Conservation (phyloP, 139 green algal genomes). For the Chlamydomonas eustigma region DNA sequence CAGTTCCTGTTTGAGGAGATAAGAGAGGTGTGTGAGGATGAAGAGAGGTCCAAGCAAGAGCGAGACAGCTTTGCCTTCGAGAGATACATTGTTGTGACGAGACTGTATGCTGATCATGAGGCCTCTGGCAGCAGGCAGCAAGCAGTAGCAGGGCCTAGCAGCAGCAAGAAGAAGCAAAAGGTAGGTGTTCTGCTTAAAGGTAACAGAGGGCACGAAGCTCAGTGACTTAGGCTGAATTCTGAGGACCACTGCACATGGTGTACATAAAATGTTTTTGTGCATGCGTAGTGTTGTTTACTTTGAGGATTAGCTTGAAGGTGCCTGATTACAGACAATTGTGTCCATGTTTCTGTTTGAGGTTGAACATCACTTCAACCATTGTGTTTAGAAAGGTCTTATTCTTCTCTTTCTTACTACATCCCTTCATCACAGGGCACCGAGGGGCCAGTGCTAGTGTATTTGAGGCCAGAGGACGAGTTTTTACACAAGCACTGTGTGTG, state of each 20-base stretch:
- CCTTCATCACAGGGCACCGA: too few relatives aligned
- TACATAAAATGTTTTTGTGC: too few relatives aligned
- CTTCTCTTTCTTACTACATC: too few relatives aligned
- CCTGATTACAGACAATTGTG: too few relatives aligned
- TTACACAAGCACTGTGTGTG: constrained; percentile 61
- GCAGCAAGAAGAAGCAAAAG: constrained; percentile 25
- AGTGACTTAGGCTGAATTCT: too few relatives aligned
- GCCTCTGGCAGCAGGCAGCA: neutral
- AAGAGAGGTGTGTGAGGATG: constrained; percentile 51
- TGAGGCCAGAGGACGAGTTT: constrained; percentile 84
- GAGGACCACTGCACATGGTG: too few relatives aligned
- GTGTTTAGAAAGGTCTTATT: too few relatives aligned
- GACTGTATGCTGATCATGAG: constrained; percentile 57
- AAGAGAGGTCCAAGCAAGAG: constrained; percentile 20
- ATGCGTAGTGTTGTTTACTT: too few relatives aligned
- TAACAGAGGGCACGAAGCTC: too few relatives aligned
- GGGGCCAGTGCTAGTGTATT: constrained; percentile 58
- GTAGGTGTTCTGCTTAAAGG: neutral
- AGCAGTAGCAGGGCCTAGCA: constrained; percentile 17
- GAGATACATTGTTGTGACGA: constrained; percentile 60
- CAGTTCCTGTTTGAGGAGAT: constrained; percentile 81
- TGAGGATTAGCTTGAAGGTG: too few relatives aligned
- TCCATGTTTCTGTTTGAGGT: too few relatives aligned
- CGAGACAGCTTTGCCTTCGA: constrained; percentile 53
- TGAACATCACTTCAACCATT: too few relatives aligned